Conservation (phyloP, 148 eudicot genomes). For the Rhododendron ferrugineum region DNA sequence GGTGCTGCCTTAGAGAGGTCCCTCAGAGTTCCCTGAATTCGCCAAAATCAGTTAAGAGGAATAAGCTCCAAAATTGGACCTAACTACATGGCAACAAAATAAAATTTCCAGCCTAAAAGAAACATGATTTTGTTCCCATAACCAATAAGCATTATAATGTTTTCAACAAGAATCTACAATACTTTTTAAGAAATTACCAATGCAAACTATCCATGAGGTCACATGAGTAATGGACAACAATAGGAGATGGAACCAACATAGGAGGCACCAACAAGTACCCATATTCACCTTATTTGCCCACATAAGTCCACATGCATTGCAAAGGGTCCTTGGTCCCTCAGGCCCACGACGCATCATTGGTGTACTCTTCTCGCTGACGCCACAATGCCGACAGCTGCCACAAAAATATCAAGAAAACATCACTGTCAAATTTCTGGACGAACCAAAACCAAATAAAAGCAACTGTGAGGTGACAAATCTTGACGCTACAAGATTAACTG, state of each 20-base stretch:
- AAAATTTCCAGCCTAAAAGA: not conserved
- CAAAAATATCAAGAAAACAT: not conserved
- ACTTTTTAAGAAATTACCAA: not conserved
- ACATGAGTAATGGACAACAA: not conserved
- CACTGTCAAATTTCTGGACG: not conserved
- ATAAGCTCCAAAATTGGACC: not conserved
- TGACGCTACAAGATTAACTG: not conserved
- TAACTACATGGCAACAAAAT: not conserved
- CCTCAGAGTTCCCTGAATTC: conserved; percentile 60
- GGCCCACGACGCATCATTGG: conserved; percentile 92
- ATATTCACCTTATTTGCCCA: conserved; percentile 78
- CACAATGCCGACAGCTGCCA: conserved; percentile 74
- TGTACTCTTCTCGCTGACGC: conserved; percentile 57
- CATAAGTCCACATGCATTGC: conserved; percentile 88
- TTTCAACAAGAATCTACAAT: not conserved
- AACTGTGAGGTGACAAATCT: not conserved
- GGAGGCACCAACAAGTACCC: not conserved
- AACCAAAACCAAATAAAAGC: not conserved
- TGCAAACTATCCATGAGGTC: not conserved
- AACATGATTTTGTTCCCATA: not conserved
- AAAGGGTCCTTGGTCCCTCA: conserved; percentile 80
- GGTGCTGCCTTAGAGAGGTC: conserved; percentile 55
- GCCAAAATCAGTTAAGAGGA: not conserved
- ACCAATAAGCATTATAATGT: not conserved
- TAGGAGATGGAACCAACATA: not conserved